Base-by-base conservation (phyloP, 495 filamentous ascomycete species). In the Chaetomium cochliodes region DNA sequence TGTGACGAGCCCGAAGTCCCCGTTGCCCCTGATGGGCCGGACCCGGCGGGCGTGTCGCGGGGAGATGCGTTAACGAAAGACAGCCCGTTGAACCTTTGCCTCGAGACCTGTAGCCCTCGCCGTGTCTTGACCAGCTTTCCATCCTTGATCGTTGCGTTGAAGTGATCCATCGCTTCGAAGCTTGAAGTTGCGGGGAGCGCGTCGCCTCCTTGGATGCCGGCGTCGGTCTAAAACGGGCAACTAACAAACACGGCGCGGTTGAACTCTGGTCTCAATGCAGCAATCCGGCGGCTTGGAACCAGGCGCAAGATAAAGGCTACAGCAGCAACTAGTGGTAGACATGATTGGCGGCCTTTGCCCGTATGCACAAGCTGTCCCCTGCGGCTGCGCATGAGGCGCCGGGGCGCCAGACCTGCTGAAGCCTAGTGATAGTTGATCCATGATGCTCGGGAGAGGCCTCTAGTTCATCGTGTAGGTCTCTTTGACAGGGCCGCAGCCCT, bases 1-100 rank as follows among this genome's bases (percentile, higher is more conserved):
- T 61, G 60, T 6, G 66, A 25, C 37, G 60, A 22, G 2, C 30
- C 53, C 1, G 63, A n/a, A 12, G 54, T 13, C 4, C 63, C 53
- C 30, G 66, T 20, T 23, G 37, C 12, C 16, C 57, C 20, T 22
- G 62, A 62, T 5, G 62, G 47, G 11, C 22, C 53, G 1, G 64
- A 7, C 0, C 64, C 23, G 47, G 42, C 22, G 33, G 23, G 9
- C 39, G 41, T 15, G 12, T 53, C 54, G 9, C 69, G 69, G 4
- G 72, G 69, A 26, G 52, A 70, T 18, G 70, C 58, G 58, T 75
- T 75, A 42, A 75, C 73, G 52, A 73, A 75, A 3, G 73, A 75
- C 7, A 71, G 37, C 3, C 73, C 70, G 58, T 72, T 70, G 62
- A 71, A 69, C 58, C 69, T 72, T 49, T 75, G 70, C 42, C 67